Conservation (phyloP, 2,329 filamentous ascomycete genomes). For the Fusarium mexicanum region DNA sequence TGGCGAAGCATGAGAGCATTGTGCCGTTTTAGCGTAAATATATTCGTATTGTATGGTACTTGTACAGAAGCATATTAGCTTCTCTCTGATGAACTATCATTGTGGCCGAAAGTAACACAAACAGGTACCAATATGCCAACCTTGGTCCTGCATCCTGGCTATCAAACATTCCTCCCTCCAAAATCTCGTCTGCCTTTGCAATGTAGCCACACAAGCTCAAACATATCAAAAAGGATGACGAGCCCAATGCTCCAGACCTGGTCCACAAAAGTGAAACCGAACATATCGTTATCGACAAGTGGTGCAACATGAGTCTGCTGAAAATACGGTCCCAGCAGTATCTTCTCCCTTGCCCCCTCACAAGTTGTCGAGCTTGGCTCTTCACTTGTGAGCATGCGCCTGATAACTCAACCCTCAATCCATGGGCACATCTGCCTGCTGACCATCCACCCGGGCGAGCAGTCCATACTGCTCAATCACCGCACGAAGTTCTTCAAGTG, state of each 20-base stretch:
- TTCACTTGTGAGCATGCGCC: background rate
- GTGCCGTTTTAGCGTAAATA: background rate
- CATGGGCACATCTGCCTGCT: background rate
- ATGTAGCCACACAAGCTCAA: rapidly evolving
- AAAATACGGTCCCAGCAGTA: rapidly evolving
- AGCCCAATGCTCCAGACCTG: background rate
- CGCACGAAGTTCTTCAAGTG: background rate
- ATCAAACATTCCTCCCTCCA: no score
- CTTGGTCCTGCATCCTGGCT: background rate
- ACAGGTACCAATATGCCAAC: background rate
- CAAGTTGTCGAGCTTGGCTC: background rate
- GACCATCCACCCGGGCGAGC: background rate
- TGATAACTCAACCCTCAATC: background rate
- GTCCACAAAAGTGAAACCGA: background rate
- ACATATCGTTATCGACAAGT: background rate
- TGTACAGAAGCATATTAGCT: background rate
- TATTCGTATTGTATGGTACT: background rate
- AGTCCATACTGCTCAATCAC: background rate
- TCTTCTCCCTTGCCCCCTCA: background rate
- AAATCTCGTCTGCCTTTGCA: no score
- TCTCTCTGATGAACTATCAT: background rate
- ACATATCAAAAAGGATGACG: background rate
- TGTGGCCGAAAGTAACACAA: background rate
- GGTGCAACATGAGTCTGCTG: background rate
- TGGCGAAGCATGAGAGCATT: background rate